Evolutionary conservation across 164 flowering plant species (phyloP).

Genomic region (Aristolochia fimbriata): DNA sequence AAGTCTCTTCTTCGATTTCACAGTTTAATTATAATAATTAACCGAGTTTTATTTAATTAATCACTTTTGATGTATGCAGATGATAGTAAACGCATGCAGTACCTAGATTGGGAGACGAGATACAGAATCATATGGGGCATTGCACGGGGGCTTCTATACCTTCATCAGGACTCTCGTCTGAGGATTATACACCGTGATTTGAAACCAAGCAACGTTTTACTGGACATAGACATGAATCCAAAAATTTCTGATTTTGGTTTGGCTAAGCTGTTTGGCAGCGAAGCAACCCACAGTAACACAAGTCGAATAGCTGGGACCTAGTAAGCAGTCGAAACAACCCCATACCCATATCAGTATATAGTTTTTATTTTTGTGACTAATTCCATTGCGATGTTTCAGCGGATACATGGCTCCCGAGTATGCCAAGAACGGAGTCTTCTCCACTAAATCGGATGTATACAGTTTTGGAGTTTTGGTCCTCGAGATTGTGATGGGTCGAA

Average conservation of each 20-base stretch:
- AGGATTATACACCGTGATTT: slow-evolving; percentile 49
- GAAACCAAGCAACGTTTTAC: slow-evolving; percentile 42
- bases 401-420: slow-evolving; percentile 13
- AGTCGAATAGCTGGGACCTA: slow-evolving; percentile 25
- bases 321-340: slow-evolving; percentile 17
- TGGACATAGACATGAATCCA: slow-evolving; percentile 37
- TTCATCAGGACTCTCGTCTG: slow-evolving; percentile 49
- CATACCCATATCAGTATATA: too few species aligned
- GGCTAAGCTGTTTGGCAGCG: slow-evolving; percentile 31
- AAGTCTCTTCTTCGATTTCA: too few species aligned
- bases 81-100: neutral
- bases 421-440: slow-evolving; percentile 5
- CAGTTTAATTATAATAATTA: too few species aligned
- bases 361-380: neutral
- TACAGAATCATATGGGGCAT: slow-evolving; percentile 27
- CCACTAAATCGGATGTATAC: slow-evolving; percentile 7
- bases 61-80: neutral
- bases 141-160: slow-evolving; percentile 46
- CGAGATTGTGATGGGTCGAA: slow-evolving; percentile 10
- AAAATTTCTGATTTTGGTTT: slow-evolving; percentile 49
- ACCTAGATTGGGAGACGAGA: slow-evolving; percentile 20
- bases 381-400: neutral
- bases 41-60: too few species aligned
- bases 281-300: slow-evolving; percentile 18
- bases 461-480: slow-evolving; percentile 10